A percentile compares a stretch with the other conserved stretches of the same genome.
These are phyloP conservation scores for Pythium aristosporum DNA, from an alignment of 352 stramenopile genomes.

Conservation along the genomic window DNA sequence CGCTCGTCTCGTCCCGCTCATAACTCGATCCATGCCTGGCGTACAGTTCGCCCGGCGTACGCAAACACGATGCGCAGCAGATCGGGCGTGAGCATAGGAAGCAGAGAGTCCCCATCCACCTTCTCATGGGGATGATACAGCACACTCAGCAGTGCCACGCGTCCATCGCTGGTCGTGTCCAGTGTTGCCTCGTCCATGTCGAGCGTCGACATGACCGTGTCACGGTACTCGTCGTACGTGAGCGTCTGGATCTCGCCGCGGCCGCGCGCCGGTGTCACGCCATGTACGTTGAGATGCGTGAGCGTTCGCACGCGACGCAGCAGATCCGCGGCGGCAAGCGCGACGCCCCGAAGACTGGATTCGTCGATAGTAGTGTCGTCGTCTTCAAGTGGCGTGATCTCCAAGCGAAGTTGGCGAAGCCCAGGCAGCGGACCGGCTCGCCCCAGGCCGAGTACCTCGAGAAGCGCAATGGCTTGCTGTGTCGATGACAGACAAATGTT, in stretches of 20 bases:
- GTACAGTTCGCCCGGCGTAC: background rate
- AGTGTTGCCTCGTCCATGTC: background rate
- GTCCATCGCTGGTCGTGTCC: background rate
- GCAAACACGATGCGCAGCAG: slow-evolving; percentile 2
- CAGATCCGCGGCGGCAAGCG: background rate
- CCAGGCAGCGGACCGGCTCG: background rate
- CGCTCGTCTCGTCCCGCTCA: background rate
- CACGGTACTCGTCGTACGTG: slow-evolving; percentile 6
- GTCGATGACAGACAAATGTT: background rate
- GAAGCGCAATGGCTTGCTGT: background rate
- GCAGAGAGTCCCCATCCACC: no score
- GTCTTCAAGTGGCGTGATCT: background rate
- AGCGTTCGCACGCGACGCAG: background rate
- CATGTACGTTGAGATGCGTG: background rate
- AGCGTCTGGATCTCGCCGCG: slow-evolving; percentile 1
- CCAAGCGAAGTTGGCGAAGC: background rate
- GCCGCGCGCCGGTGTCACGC: background rate
- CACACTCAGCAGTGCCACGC: background rate
- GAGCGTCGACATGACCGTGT: background rate
- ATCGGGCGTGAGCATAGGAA: background rate
- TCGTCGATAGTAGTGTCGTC: background rate
- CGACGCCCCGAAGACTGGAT: background rate
- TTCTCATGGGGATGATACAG: background rate
- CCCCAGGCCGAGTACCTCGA: background rate
- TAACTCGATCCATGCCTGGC: slow-evolving; percentile 4